A percentile compares a stretch with the other conserved stretches of the same genome.
Evolutionary conservation across 106 monocot species (phyloP).

Genomic region (Agapanthus africanus): DNA sequence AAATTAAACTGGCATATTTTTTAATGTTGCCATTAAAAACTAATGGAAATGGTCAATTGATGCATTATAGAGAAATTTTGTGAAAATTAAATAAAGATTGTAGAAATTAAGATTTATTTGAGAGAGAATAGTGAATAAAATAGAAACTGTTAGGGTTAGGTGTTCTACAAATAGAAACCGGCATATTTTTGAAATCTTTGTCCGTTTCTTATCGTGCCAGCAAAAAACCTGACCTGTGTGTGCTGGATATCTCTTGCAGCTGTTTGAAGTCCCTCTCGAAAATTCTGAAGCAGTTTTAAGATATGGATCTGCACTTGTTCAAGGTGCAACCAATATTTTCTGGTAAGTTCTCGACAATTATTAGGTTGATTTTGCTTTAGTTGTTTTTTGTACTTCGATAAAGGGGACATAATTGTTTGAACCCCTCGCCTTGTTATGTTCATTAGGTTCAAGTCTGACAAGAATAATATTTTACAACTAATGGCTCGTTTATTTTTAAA

Average conservation of each 20-base stretch:
- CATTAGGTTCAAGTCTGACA: neutral
- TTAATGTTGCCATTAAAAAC: too few relatives aligned
- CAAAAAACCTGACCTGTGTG: neutral
- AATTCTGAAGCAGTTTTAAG: constrained; percentile 50
- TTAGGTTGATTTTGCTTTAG: too few relatives aligned
- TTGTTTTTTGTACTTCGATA: too few relatives aligned
- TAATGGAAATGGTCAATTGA: too few relatives aligned
- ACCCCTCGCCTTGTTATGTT: neutral
- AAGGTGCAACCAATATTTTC: constrained; percentile 92
- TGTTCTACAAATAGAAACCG: too few relatives aligned
- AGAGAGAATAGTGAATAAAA: too few relatives aligned
- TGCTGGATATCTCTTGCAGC: constrained; percentile 21
- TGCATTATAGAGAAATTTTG: too few relatives aligned
- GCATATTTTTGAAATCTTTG: too few relatives aligned
- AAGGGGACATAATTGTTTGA: neutral
- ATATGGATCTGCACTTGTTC: constrained; percentile 97
- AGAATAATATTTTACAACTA: neutral
- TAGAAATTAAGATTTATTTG: too few relatives aligned
- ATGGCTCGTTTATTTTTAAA: constrained; percentile 1
- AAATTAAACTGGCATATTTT: too few relatives aligned
- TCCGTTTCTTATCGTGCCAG: neutral
- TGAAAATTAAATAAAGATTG: too few relatives aligned
- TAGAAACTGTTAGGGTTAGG: too few relatives aligned
- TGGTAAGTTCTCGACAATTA: constrained; percentile 82
- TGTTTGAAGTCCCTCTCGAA: constrained; percentile 83